Evolutionary conservation across 176 grass and related monocot species (phyloP), one percentile per base, ranked within the genome.

Genomic region (Leersia perrieri): DNA sequence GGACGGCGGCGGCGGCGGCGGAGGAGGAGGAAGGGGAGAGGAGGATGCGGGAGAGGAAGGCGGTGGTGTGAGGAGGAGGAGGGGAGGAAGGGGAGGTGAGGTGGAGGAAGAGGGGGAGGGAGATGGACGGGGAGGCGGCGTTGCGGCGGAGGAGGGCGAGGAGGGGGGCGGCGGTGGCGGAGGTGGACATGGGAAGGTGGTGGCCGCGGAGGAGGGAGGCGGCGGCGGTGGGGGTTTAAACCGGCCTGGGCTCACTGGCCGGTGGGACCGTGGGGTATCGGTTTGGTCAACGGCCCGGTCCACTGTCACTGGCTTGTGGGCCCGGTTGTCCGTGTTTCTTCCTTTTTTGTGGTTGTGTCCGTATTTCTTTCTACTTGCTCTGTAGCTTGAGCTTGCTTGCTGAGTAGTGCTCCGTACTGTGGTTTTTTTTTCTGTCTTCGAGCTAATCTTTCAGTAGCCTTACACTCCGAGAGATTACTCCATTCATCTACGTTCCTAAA

Each of bases 81-180:
- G 77, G 67, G 35, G 64, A 74, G 22, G 88, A 40, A 3, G 89
- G 70, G 68, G 89, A 86, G 70, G 89, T 39, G 74, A 90, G 90
- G 64, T 90, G 90, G 71, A 90, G 66, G 83, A 98, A 82, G 88
- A 87, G 87, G 39, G 81, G 81, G 77, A 93, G 83, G 75, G 84
- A 83, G 76, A 89, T 71, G 70, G 86, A 63, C 55, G 91, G 80
- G 35, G 77, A 63, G 78, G 68, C 38, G 53, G 86, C 83, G 83
- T 92, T 87, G 85, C 89, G 80, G 76, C 64, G 85, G 76, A 91
- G 89, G 42, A 91, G 84, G 27, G 75, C 85, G 65, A 81, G 76
- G 39, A 87, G 85, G 78, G 73, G 31, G 79, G 70, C 63, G 85
- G 85, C 62, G 82, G 80, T 80, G 76, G 87, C 85, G 69, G 83